Evolutionary conservation across 2,329 filamentous ascomycete species (phyloP).

Genomic region (Pseudogymnoascus sp.): DNA sequence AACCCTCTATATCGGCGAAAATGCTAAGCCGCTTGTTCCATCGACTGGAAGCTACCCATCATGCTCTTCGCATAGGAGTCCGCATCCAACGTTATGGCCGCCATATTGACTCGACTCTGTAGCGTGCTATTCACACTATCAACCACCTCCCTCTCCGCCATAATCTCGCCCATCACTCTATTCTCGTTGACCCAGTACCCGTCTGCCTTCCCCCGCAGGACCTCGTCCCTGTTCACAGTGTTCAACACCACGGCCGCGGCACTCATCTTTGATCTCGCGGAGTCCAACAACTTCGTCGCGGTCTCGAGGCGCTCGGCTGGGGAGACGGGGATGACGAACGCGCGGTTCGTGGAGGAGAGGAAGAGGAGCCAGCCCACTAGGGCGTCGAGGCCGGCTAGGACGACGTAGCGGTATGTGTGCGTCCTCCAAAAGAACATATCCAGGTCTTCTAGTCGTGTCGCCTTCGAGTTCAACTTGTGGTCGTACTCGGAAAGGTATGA

Average conservation of each 20-base stretch:
- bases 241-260: slow-evolving; percentile 73
- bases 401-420: slow-evolving; percentile 53
- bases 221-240: slow-evolving; percentile 65
- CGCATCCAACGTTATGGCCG: slow-evolving; percentile 53
- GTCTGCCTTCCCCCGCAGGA: slow-evolving; percentile 56
- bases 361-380: slow-evolving; percentile 60
- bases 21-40: background rate
- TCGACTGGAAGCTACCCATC: slow-evolving; percentile 13
- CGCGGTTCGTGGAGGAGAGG: slow-evolving; percentile 70
- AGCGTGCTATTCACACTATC: slow-evolving; percentile 63
- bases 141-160: slow-evolving; percentile 71
- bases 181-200: slow-evolving; percentile 79
- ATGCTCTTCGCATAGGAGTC: slow-evolving; percentile 49
- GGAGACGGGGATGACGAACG: slow-evolving; percentile 56
- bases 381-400: slow-evolving; percentile 57
- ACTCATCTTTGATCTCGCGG: slow-evolving; percentile 57
- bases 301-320: slow-evolving; percentile 59
- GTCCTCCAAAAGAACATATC: slow-evolving; percentile 66
- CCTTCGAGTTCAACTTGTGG: slow-evolving; percentile 54
- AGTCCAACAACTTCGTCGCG: slow-evolving; percentile 47
- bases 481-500: slow-evolving; percentile 59
- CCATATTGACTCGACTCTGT: slow-evolving; percentile 54
- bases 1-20: background rate
- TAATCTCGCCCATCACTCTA: slow-evolving; percentile 60
- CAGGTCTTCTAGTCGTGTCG: slow-evolving; percentile 53